Base-by-base conservation (phyloP, 805 yeast genomes). In the Yarrowia divulgata region DNA sequence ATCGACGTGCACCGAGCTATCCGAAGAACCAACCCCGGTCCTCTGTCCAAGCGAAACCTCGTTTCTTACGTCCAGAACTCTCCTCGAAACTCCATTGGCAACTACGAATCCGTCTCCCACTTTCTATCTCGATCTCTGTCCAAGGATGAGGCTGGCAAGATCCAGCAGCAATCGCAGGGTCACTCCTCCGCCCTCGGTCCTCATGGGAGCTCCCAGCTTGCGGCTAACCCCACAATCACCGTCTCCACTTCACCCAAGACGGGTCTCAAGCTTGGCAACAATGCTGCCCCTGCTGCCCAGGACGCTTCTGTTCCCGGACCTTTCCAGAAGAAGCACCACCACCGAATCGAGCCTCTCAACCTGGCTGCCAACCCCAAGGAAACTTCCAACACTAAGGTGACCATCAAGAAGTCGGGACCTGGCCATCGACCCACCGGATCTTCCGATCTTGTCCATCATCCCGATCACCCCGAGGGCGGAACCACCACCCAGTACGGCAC, bases 1-100 rank as follows among this genome's bases (percentile, higher is more conserved):
- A 85, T 93, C 70, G 98, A 94, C 79, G 90, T 93, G 72, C 91
- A 91, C 78, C 90, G 90, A 72, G 91, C 91, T 70, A 92, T 93
- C 75, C 90, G 91, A 32, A 76, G 84, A 45, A 76, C 76, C 35
- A 76, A 77, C 48, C 83, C 83, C 5, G 80, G 82, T 4, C 83
- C 84, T 7, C 60, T 80, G 52, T 72, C 57, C 39, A 71, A 70
- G 52, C 68, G 72, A 35, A 66, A 42, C 35, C 62, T 66, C 43
- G 42, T 52, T 1, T 43, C 49, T 16, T 66, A 40, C 43, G 69
- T 66, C 23, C 69, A 66, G 19, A 66, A 42, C 62, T 43, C 69
- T 4, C 60, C 62, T 18, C 55, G 57, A 37, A 49, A 37, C 48
- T 50, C 62, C 52, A 45, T 50, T 43, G 68, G 68, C 55, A 45